Evolutionary conservation across 331 rosid species (phyloP), one percentile per base, ranked within the genome.

Genomic region (Saraca asoca): DNA sequence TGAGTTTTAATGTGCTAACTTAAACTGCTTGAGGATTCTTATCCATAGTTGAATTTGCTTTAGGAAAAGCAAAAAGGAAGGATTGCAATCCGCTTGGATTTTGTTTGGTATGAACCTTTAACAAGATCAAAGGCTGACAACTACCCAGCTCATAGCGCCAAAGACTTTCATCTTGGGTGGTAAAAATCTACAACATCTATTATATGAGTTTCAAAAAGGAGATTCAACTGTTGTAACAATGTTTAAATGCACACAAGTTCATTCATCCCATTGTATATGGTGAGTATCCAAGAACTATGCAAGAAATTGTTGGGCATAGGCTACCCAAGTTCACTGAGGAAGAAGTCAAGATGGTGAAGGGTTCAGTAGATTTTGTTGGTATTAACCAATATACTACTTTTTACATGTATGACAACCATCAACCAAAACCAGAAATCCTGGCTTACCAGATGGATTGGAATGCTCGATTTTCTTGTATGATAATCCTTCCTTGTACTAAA

Each of bases 131-230:
- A 87, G 81, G 98, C 95, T 6, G 98, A 91, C 50, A 83, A 75
- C 73, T 80, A 76, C 60, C 96, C 98, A 35, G 96, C 98, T 69
- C 98, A 91, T 50, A 83, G 98, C 81, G 96, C 98, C 7, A 88
- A 89, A 73, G 98, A 91, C 78, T 91, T 91, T 62, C 96, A 91
- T 48, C 14, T 91, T 33, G 98, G 96, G 83, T 91, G 98, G 98
- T 89, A 91, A 85, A 59, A 56, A 43, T 12, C 51, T 48, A 63
- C 7, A 33, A 58, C 13, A 51, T 52, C 44, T 66, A 6, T 11
- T 2, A 11, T 18, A 9, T 42, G 61, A 55, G 60, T 37, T 34
- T 69, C 8, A 43, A 29, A 43, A 12, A 8, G 15, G 29, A 51
- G 11, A 12, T 11, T n/a, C 4, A 18, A 18, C 11, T 39, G 11